A percentile compares a stretch with the other conserved stretches of the same genome.
These are phyloP conservation scores for Colletotrichum ledebouriae DNA, from an alignment of 2,329 filamentous ascomycete species.

Conservation along the genomic window DNA sequence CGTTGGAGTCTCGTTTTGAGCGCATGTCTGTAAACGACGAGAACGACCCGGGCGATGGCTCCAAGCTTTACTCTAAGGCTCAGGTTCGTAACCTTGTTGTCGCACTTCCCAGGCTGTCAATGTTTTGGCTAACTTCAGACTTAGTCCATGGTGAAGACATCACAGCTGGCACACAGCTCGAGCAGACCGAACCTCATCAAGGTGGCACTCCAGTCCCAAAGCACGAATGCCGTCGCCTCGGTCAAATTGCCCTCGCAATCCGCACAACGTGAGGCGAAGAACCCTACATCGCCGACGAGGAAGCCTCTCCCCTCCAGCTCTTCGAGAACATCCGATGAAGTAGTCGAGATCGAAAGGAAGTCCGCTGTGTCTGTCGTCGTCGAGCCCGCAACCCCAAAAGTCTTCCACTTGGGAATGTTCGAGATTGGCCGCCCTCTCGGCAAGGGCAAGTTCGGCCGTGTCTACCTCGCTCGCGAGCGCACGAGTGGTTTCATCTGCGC, in stretches of 20 bases:
- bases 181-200: slow-evolving; percentile 88
- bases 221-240: slow-evolving; percentile 73
- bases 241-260: slow-evolving; percentile 78
- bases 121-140: slow-evolving; percentile 54
- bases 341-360: slow-evolving; percentile 62
- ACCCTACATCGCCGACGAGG: slow-evolving; percentile 64
- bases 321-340: slow-evolving; percentile 62
- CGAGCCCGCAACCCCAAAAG: slow-evolving; percentile 68
- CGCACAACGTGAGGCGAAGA: slow-evolving; percentile 65
- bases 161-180: slow-evolving; percentile 63
- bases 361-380: slow-evolving; percentile 64
- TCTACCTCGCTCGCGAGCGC: slow-evolving; percentile 87
- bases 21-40: slow-evolving; percentile 91
- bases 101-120: slow-evolving; percentile 30
- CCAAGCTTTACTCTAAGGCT: slow-evolving; percentile 74
- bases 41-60: slow-evolving; percentile 73
- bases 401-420: slow-evolving; percentile 94
- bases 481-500: slow-evolving; percentile 86
- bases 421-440: slow-evolving; percentile 89
- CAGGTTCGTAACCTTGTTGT: slow-evolving; percentile 71
- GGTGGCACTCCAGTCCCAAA: slow-evolving; percentile 84
- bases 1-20: slow-evolving; percentile 90
- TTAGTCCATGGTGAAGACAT: slow-evolving; percentile 51
- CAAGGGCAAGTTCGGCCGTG: slow-evolving; percentile 89
- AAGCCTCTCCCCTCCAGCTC: slow-evolving; percentile 62